Evolutionary conservation across 768 basidiomycete species (phyloP), one percentile per base, ranked within the genome.

Genomic region (Xerocomellus chrysenteron): DNA sequence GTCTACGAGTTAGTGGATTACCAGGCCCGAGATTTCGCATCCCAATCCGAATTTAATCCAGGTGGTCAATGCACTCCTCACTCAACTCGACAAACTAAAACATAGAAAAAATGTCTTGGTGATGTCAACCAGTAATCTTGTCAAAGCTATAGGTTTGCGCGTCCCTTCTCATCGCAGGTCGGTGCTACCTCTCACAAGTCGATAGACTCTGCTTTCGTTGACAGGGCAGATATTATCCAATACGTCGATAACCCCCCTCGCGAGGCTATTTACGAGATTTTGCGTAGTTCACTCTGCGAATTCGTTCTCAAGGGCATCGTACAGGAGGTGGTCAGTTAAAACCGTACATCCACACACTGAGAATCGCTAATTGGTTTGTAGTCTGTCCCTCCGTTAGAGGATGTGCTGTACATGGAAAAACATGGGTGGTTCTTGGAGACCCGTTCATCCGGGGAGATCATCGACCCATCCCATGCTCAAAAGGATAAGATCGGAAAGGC

Each of bases 51-150:
- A 49, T 24, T 47, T n/a, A 30, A 54, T 47, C 8, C 66, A 98
- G 94, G 96, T 98, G 17, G 97, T 99, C 43, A 98, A 98, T 70
- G 97, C 97, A 0, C 83, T 99, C 3, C 78, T 99, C 10, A 98
- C 97, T 0, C 96, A 98, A 74, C 81, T 99, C 8, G 97, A 99
- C 76, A 97, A 94, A 71, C 78, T 99, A 17, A 93, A 90, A 68
- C 88, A 92, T 61, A 83, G 85, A 48, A 96, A 92, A 75, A 99
- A 99, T 66, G 94, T 95, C 2, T 76, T 98, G 24, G 88, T 99
- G 24, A 90, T 99, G 87, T 87, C 97, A 6, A 99, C 97, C 1
- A 96, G 94, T 54, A 99, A 98, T 73, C 82, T 99, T 7, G 86
- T 88, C 1, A 89, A 92, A 65, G 94, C 97, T 0, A 99, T 99